Evolutionary conservation across 805 yeast species (phyloP).

Genomic region (Starmerella ratchasimensis): DNA sequence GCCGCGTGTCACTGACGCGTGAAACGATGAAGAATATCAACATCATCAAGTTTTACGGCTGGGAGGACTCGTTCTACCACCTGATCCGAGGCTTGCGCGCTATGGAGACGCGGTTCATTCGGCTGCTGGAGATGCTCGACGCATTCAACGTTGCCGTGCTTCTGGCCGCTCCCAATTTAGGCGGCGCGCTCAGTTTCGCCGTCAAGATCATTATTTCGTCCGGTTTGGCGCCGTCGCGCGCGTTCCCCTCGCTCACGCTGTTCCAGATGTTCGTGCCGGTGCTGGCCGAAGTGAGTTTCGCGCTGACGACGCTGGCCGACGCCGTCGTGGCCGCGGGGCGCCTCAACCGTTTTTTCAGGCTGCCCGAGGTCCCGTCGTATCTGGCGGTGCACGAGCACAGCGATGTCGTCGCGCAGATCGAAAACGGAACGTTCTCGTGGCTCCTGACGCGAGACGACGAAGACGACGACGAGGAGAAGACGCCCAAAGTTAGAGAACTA

Average conservation of each 20-base stretch:
- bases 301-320: conserved; percentile 30
- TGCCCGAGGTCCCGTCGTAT: conserved; percentile 28
- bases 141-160: conserved; percentile 8
- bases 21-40: conserved; percentile 67
- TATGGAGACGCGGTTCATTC: conserved; percentile 10
- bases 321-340: conserved; percentile 25
- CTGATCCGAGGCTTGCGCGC: conserved; percentile 27
- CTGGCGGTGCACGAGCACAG: conserved; percentile 10
- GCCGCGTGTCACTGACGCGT: conserved; percentile 57
- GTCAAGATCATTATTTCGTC: conserved; percentile 10
- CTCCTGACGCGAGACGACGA: conserved; percentile 23
- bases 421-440: conserved; percentile 11
- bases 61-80: conserved; percentile 68
- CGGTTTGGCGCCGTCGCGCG: conserved; percentile 8
- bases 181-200: conserved; percentile 14
- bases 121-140: conserved; percentile 10
- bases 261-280: conserved; percentile 12
- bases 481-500: conserved; percentile 2
- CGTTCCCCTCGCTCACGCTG: conserved; percentile 15
- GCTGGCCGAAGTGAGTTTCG: conserved; percentile 31
- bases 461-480: conserved; percentile 28
- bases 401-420: background rate
- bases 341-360: conserved; percentile 17
- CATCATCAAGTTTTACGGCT: conserved; percentile 72
- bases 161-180: conserved; percentile 11